Evolutionary conservation across 2,329 filamentous ascomycete genomes (phyloP), one percentile per base, ranked within the genome.

Genomic region (Fonsecaea pedrosoi): DNA sequence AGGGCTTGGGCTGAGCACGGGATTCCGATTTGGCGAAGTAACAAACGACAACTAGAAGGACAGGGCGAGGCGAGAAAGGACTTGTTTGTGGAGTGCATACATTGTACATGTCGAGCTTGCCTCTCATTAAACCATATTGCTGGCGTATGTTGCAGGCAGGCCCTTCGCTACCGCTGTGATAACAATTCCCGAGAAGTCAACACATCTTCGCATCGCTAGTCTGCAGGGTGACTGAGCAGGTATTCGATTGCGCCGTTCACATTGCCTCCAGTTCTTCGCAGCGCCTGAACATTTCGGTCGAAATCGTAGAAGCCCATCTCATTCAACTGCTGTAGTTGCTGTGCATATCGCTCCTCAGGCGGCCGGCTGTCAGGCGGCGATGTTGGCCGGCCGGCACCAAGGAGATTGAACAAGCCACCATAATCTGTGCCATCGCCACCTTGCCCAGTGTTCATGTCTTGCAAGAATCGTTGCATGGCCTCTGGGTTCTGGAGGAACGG

Each of bases 231-330:
- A 62, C 64, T 71, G 48, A 74, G 71, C 15, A 74, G 60, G 64
- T 69, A 74, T 63, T 74, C 72, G 64, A 74, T 68, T 53, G 72
- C 95, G 10, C 94, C 95, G 77, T 98, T 93, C 48, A 98, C 95
- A 77, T 92, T 97, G 10, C 95, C 95, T 8, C 95, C 95, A 67
- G 92, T 92, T 74, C 94, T 87, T 78, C 94, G 86, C 75, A 99
- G 81, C 4, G 95, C 95, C 64, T 91, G 89, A 37, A 99, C 88
- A 73, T 99, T 99, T 73, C 91, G 84, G 60, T 99, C 94, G 75
- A 98, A 99, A 76, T 99, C 94, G 77, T 89, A 97, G 81, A 99
- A 99, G 2, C 95, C 95, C 95, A 99, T 99, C 72, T 98, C 95
- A 78, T 99, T 99, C 69, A 99, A 82, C 80, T 98, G 93, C 67